A percentile compares a stretch with the other conserved stretches of the same genome.
These are phyloP conservation scores for Coemansia sp. DNA, from an alignment of 192 early-diverging fungal species.

Conservation along the genomic window DNA sequence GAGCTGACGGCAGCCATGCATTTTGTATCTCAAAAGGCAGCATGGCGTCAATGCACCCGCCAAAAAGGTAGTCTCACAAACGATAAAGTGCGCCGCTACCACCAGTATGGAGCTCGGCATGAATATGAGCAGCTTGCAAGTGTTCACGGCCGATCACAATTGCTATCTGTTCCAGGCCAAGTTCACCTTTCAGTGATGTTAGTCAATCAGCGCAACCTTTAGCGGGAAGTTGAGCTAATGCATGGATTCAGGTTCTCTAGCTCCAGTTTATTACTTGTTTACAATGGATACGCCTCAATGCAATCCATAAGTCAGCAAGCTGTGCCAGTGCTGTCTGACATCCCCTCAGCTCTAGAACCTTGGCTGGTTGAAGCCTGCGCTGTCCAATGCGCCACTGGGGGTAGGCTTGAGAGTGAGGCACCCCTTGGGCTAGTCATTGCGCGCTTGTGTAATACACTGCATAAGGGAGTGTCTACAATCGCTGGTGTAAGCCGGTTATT, in stretches of 20 bases:
- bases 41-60: slow-evolving; percentile 85
- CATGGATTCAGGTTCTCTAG: slow-evolving; percentile 89
- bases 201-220: slow-evolving; percentile 70
- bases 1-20: slow-evolving; percentile 90
- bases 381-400: too few species aligned
- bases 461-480: too few species aligned
- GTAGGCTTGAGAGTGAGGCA: too few species aligned
- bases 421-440: too few species aligned
- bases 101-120: slow-evolving; percentile 59
- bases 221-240: slow-evolving; percentile 73
- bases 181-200: too few species aligned
- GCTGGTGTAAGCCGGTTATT: too few species aligned
- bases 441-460: too few species aligned
- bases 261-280: slow-evolving; percentile 85
- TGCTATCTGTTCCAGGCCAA: slow-evolving; percentile 90
- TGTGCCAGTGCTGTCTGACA: slow-evolving; percentile 15
- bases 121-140: slow-evolving; percentile 98
- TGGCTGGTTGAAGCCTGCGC: too few species aligned
- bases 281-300: slow-evolving; percentile 70
- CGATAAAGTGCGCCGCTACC: slow-evolving; percentile 86
- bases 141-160: slow-evolving; percentile 74
- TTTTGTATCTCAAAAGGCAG: slow-evolving; percentile 99
- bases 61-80: slow-evolving; percentile 85
- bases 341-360: too few species aligned
- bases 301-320: slow-evolving; percentile 14